Evolutionary conservation across 2,329 filamentous ascomycete genomes (phyloP).

Genomic region (Phymatotrichopsis omnivora): DNA sequence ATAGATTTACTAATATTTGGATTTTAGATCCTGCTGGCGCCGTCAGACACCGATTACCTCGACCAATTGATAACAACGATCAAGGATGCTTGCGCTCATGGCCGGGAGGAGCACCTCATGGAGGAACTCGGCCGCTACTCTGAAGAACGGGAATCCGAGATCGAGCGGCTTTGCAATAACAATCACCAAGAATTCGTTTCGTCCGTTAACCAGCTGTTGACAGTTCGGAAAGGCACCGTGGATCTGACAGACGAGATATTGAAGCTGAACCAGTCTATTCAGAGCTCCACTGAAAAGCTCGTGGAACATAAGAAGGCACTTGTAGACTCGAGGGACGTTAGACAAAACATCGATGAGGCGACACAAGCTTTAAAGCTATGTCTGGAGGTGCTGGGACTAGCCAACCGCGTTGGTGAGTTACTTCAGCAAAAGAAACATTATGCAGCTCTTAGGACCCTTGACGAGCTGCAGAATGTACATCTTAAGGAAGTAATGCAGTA

Average conservation of each 20-base stretch:
- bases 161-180: conserved; percentile 86
- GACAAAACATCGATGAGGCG: conserved; percentile 92
- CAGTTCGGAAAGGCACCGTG: conserved; percentile 83
- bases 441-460: conserved; percentile 80
- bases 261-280: conserved; percentile 85
- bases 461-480: conserved; percentile 93
- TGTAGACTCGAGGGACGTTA: conserved; percentile 81
- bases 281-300: conserved; percentile 85
- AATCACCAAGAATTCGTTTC: conserved; percentile 95
- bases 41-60: conserved; percentile 85
- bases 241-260: conserved; percentile 82
- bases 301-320: conserved; percentile 89
- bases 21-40: conserved; percentile 78
- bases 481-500: conserved; percentile 90
- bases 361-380: conserved; percentile 82
- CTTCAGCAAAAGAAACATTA: conserved; percentile 92
- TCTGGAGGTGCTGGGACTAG: conserved; percentile 78
- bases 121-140: conserved; percentile 74
- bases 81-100: conserved; percentile 73
- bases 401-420: conserved; percentile 89
- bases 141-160: conserved; percentile 76
- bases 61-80: conserved; percentile 92
- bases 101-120: conserved; percentile 61
- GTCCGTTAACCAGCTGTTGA: conserved; percentile 88
- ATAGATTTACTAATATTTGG: too few species aligned